Evolutionary conservation across 2,329 filamentous ascomycete genomes (phyloP), one percentile per base, ranked within the genome.

Genomic region (Fusarium robinianum): DNA sequence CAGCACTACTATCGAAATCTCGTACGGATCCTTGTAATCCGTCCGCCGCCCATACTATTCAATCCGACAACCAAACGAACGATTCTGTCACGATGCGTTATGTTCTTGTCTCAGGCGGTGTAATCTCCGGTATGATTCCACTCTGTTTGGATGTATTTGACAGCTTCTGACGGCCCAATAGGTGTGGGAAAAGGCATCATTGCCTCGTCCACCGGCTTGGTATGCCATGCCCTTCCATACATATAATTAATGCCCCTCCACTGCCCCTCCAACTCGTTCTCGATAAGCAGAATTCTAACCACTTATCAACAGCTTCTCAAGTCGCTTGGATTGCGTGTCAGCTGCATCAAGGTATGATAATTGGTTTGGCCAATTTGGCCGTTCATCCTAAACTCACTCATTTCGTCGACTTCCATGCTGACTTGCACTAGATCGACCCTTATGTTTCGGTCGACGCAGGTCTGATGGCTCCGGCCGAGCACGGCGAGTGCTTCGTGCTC

Each of bases 401-500:
- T 6, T 19, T 17, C 16, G 11, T 19, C n/a, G 19, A 12, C 32
- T 3, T 31, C 25, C 8, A 40, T 19, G 16, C 25, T 40, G 42
- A 12, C 12, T 4, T 27, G 8, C 67, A 69, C 53, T 73, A 77
- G 62, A 76, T 79, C 48, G 76, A 79, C 52, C 73, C 37, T 34
- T 24, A 17, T 16, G 18, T 14, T 5, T 4, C 26, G 31, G 8
- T 30, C 25, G 30, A 50, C 51, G 40, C 40, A 3, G 40, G 40
- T 11, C 21, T 21, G 3, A 23, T 54, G 19, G 22, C 9, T 3
- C 34, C 29, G 16, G 19, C 14, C 27, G 87, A 83, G 68, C 90
- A 95, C 65, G 90, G 90, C 54, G 90, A 96, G 72, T 85, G 87
- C 55, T 96, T 91, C 64, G 90, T 96, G 26, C 79, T 92, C 42